Evolutionary conservation across 495 filamentous ascomycete genomes (phyloP), one percentile per base, ranked within the genome.

Genomic region (Articulospora tetracladia): DNA sequence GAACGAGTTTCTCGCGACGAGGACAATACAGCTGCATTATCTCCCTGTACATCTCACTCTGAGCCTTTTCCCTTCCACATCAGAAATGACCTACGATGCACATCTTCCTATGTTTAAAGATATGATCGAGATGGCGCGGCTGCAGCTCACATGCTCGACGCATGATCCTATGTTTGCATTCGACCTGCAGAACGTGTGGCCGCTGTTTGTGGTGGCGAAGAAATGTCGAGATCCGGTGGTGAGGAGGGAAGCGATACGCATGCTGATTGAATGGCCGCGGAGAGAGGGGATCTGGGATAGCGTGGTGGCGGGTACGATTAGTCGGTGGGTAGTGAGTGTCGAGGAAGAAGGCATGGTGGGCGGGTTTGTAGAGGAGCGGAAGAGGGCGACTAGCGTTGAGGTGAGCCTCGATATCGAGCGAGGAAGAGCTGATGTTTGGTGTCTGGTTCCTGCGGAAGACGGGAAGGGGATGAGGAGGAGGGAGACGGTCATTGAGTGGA

Each of bases 281-380:
- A 75, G 84, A 62, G 86, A 88, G 71, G 85, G 81, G 19, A 78
- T 87, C 63, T 87, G 80, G 79, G 82, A 88, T 67, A 86, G 83
- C 62, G 69, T 79, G 59, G 68, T 83, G 34, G 76, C 77, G 22
- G 82, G 81, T 7, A 72, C 73, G 1, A 78, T 85, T 59, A 80
- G 76, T 11, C 75, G 78, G 59, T 79, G 79, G 71, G 70, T 86
- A 59, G 76, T 83, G 58, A 71, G 72, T 11, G 72, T 84, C 23
- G 85, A 89, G 62, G 86, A 89, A 24, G 8, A 17, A 3, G 59
- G n/a, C 15, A 27, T 60, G 49, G 48, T 41, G 1, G 46, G 51
- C 17, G 57, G 57, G 8, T 24, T 39, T 41, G 32, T 59, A 0
- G 46, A n/a, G 61, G 73, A 73, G 25, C 74, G 73, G 12, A 41